Conservation (phyloP, 305 asterid species). For the Solanum hybrid region DNA sequence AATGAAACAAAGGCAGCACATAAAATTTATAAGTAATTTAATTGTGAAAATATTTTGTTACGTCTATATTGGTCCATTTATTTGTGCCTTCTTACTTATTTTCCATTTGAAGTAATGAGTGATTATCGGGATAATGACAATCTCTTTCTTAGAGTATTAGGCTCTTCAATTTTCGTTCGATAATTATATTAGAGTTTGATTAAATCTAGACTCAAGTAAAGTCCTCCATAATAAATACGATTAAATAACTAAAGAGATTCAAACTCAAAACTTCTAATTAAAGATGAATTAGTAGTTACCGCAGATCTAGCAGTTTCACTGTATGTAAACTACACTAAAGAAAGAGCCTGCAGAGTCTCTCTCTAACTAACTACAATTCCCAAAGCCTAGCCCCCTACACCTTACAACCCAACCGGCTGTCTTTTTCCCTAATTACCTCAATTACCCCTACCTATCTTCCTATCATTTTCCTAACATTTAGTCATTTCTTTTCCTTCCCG, state of each 20-base stretch:
- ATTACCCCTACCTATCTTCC: conserved; percentile 32
- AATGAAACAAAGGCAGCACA: no score
- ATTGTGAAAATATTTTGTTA: background rate
- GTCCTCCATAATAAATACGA: rapidly evolving
- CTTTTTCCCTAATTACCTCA: conserved; percentile 32
- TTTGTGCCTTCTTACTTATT: background rate
- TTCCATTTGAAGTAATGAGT: background rate
- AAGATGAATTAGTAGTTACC: no score
- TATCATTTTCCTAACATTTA: background rate
- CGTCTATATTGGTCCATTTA: background rate
- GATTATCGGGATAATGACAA: background rate
- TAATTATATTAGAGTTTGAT: no score
- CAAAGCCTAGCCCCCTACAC: conserved; percentile 67
- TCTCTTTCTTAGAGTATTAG: background rate
- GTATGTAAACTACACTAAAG: background rate
- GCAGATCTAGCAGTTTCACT: background rate
- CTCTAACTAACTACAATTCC: conserved; percentile 51
- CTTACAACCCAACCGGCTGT: conserved; percentile 45
- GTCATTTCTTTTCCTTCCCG: conserved; percentile 52
- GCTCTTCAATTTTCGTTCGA: no score
- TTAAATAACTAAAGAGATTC: rapidly evolving
- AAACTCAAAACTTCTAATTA: no score
- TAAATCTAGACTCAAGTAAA: no score
- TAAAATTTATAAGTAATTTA: no score
- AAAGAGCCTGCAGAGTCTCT: conserved; percentile 10